A percentile compares a stretch with the other conserved stretches of the same genome.
phyloP scores from a whole-genome alignment of 2,329 filamentous ascomycete genomes.

The Rhexocercosporidium sp. region DNA sequence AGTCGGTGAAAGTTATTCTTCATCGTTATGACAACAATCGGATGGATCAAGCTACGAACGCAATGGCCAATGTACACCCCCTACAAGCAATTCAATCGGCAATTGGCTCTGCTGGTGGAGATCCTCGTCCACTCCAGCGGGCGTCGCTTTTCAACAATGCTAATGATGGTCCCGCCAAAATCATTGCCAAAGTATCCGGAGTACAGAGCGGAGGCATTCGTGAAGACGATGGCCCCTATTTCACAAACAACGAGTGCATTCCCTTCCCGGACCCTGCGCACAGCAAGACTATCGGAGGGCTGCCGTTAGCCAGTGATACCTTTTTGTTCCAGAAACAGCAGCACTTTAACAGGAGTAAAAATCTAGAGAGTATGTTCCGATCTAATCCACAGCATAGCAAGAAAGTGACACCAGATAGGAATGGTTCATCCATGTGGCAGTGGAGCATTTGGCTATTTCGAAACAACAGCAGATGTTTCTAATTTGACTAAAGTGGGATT shows the following conservation, averaged over 20 bases:
- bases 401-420: not conserved
- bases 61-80: not conserved
- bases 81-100: not conserved
- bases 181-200: not conserved
- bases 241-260: not conserved
- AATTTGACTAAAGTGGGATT: not conserved
- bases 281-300: not conserved
- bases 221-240: not conserved
- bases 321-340: not conserved
- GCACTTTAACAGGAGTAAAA: not conserved
- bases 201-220: not conserved
- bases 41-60: not conserved
- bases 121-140: not conserved
- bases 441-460: not conserved
- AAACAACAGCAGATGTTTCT: not conserved
- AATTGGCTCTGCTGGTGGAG: not conserved
- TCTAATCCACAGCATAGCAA: not conserved
- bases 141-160: not conserved
- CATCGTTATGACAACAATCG: not conserved
- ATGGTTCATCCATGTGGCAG: not conserved
- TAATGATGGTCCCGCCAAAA: not conserved
- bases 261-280: not conserved
- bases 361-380: not conserved
- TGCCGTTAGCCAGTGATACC: not conserved
- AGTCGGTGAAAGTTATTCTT: not conserved